phyloP scores from a whole-genome alignment of 2,329 filamentous ascomycete species.

The Stachybotrys chlorohalonatus region DNA sequence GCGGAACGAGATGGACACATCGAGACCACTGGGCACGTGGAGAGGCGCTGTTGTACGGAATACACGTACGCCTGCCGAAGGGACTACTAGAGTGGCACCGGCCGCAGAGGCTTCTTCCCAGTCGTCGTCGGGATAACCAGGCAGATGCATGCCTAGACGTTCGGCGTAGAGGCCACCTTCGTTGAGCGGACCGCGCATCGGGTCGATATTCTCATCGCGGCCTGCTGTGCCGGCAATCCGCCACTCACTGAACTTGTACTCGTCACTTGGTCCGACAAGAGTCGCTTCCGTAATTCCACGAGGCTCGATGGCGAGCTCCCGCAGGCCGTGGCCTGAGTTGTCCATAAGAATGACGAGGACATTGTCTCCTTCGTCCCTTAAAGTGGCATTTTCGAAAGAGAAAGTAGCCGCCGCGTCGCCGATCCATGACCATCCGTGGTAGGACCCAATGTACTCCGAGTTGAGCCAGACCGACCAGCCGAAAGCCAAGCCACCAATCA shows the following conservation, averaged over 20 bases:
- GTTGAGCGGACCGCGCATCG: constrained; percentile 43
- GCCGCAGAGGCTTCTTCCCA: constrained; percentile 25
- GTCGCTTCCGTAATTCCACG: constrained; percentile 45
- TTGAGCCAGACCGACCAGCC: constrained; percentile 52
- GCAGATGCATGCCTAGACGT: constrained; percentile 49
- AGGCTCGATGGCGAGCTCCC: constrained; percentile 34
- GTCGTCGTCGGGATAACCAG: constrained; percentile 38
- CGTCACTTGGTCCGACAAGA: constrained; percentile 26
- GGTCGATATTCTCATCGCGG: constrained; percentile 43
- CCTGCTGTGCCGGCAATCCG: constrained; percentile 49
- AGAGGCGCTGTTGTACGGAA: constrained; percentile 46
- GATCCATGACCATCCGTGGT: constrained; percentile 36
- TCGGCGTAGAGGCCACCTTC: constrained; percentile 52
- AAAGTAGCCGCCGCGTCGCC: constrained; percentile 29
- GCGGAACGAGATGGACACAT: constrained; percentile 47
- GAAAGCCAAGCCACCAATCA: constrained; percentile 45
- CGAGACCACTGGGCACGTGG: constrained; percentile 38
- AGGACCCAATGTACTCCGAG: constrained; percentile 45
- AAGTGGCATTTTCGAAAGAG: constrained; percentile 39
- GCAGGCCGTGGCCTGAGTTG: constrained; percentile 50
- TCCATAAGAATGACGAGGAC: constrained; percentile 48
- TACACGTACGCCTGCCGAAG: constrained; percentile 41
- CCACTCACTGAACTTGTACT: constrained; percentile 41
- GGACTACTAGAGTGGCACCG: constrained; percentile 28
- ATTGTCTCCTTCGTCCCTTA: constrained; percentile 30